Base-by-base conservation (phyloP, 164 flowering plant species). In the Akebia trifoliata region DNA sequence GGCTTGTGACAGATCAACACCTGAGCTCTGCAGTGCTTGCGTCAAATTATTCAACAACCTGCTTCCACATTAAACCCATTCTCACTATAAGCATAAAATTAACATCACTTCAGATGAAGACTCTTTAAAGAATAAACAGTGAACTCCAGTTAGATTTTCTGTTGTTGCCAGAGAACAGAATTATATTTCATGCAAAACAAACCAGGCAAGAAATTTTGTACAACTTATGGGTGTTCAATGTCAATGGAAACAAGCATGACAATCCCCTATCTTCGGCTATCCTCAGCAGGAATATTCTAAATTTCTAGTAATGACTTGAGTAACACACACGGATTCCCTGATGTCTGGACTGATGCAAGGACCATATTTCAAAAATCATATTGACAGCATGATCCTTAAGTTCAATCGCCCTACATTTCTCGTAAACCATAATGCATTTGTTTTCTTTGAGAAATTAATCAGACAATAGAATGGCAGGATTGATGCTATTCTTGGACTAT, bases 1-100 rank as follows among this genome's bases (percentile, higher is more conserved):
- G 67, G 98, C 94, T 60, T 80, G 83, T 18, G 95, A 81, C 61
- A 93, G 65, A 72, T 93, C 96, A 47, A 93, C 82, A 22, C 98
- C 98, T 12, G 87, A 82, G 68, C 69, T 82, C 48, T 84, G 87
- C 26, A 93, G 75, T 31, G 97, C 94, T 62, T 83, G 85, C 17
- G 94, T 81, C 40, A 93, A 69, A 54, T 86, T 74, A 68, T 74
- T 76, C 69, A 90, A 68, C 76, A 93, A 79, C 84, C 99, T 93
- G 83, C 59, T 55, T n/a, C 71, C 65, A 52, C 39, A 65, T 35
- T 53, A 47, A 44, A 52, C 21, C 49, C 40, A 26, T 38, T 31
- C 12, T 25, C 30, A 17, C 17, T 43, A 25, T 46, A 44, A 59
- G 54, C 30, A 29, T 6, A 24, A 7, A 24, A 10, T 3, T 14